Conservation (phyloP, 2,329 filamentous ascomycete genomes). For the Claviceps purpurea region DNA sequence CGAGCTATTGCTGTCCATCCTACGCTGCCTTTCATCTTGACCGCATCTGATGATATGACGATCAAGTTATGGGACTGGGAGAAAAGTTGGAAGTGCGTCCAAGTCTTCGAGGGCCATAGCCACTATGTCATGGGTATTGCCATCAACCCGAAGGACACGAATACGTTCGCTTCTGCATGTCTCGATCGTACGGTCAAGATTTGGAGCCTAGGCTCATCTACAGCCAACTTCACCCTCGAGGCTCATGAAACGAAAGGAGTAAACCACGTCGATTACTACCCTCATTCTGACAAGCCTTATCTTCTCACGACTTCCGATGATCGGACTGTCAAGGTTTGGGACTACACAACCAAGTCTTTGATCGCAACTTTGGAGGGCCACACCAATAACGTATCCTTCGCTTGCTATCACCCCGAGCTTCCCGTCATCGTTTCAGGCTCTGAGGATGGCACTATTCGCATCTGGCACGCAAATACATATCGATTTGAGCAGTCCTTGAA, state of each 20-base stretch:
- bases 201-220: constrained; percentile 89
- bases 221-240: constrained; percentile 91
- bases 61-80: constrained; percentile 99
- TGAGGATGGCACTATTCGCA: constrained; percentile 92
- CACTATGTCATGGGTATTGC: constrained; percentile 95
- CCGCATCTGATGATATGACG: constrained; percentile 95
- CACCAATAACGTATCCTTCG: constrained; percentile 95
- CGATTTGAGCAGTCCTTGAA: constrained; percentile 89
- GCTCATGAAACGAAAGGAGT: constrained; percentile 96
- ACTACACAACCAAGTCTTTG: constrained; percentile 95
- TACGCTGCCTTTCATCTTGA: constrained; percentile 88
- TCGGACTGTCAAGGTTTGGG: constrained; percentile 94
- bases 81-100: constrained; percentile 93
- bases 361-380: constrained; percentile 96
- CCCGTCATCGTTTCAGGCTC: constrained; percentile 96
- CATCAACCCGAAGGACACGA: constrained; percentile 96
- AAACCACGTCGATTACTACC: constrained; percentile 90
- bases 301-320: constrained; percentile 95
- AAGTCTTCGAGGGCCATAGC: constrained; percentile 89
- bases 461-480: constrained; percentile 98
- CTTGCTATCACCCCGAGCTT: constrained; percentile 92
- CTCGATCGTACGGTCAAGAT: constrained; percentile 95
- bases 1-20: constrained; percentile 93
- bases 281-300: constrained; percentile 65
- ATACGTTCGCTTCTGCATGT: constrained; percentile 84